Base-by-base conservation (phyloP, 2,329 filamentous ascomycete genomes). In the Graphilbum fragrans region DNA sequence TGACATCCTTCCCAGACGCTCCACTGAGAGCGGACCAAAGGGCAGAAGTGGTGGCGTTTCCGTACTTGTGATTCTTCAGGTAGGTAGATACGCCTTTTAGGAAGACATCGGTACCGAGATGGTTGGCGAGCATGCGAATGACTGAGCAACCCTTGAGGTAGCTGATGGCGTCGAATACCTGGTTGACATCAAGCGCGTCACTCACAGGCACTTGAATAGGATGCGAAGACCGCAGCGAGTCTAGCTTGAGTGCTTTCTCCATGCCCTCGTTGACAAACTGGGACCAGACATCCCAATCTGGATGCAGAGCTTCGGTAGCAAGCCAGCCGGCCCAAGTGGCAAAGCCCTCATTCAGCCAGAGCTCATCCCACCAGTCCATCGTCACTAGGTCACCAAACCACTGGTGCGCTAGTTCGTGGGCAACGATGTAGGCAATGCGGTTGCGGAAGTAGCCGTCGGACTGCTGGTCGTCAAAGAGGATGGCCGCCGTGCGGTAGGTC, bases 241-340 rank as follows among this genome's bases (percentile, higher is more conserved):
- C 92, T 23, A 98, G 77, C 50, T 80, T 74, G 61, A 95, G 93
- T 43, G 90, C 90, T 67, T 78, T 79, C 72, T 94, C 86, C 67
- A 94, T 85, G 53, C 83, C 84, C 67, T 96, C 92, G 64, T 86
- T 86, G 54, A 96, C 86, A 64, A 95, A 98, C 64, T 95, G 88
- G 44, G 85, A 82, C 92, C 92, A 98, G 25, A 96, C 83, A 53
- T 96, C 81, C 90, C 92, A 96, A 51, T 95, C 90, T 3, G 92
- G 92, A 61, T 96, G 86, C 42, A 96, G 77, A 57, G 93, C 75
- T 57, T 96, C 86, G 44, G 88, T 78, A 10, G 87, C 88, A 46
- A 88, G 74, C 90, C 90, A 98, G 40, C 90, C 92, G 35, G 95
- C 90, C 90, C 90, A 96, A 3, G 92, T 98, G 34, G 92, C 92